These are phyloP conservation scores for Epichloe elymi DNA, from an alignment of 2,329 filamentous ascomycete genomes.

Conservation along the genomic window DNA sequence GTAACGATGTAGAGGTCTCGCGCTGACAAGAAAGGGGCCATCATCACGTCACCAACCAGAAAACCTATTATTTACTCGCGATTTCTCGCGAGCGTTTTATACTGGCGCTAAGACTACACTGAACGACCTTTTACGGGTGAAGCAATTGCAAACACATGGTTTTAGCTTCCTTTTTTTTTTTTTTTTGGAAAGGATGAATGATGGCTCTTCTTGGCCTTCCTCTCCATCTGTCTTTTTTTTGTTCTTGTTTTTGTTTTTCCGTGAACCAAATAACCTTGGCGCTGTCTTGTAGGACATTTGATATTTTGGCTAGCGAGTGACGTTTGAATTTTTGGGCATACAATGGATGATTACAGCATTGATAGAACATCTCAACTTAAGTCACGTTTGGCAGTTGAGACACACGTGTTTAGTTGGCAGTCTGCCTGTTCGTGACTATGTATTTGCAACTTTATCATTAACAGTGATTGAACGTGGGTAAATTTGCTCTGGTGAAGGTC, in stretches of 20 bases:
- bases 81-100: no score
- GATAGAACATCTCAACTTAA: background rate
- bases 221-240: background rate
- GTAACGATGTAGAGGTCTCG: slow-evolving; percentile 5
- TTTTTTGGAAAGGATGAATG: no score
- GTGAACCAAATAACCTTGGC: background rate
- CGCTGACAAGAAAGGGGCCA: no score
- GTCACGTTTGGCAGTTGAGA: background rate
- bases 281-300: background rate
- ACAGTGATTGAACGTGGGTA: background rate
- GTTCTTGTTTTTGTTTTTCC: background rate
- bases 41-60: no score
- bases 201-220: no score
- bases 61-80: no score
- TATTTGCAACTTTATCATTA: background rate
- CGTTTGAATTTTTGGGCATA: slow-evolving; percentile 2
- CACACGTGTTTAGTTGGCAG: no score
- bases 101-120: no score
- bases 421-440: no score
- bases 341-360: background rate
- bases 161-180: no score
- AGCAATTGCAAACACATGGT: no score
- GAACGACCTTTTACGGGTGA: no score
- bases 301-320: background rate
- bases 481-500: background rate